phyloP scores from a whole-genome alignment of 331 rosid genomes.

The Rosa hybrid region DNA sequence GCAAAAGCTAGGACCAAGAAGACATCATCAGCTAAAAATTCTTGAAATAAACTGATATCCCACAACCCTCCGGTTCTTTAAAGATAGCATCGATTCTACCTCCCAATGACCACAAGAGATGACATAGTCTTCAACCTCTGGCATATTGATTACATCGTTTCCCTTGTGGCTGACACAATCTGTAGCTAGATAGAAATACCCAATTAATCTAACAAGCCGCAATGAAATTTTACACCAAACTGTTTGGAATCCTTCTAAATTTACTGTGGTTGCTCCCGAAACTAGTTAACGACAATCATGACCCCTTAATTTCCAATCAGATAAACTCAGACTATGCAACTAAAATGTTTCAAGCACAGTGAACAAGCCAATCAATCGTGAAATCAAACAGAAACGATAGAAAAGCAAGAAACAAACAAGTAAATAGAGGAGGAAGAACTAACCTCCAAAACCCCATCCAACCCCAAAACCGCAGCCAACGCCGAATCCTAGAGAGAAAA shows the following conservation, averaged over 20 bases:
- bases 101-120: neutral
- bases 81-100: neutral
- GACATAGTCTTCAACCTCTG: neutral
- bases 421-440: neutral
- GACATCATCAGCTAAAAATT: neutral
- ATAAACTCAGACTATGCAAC: neutral
- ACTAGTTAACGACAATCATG: neutral
- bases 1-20: neutral
- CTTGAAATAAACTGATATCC: neutral
- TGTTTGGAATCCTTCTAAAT: neutral
- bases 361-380: neutral
- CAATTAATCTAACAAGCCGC: neutral
- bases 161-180: neutral
- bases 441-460: conserved; percentile 99
- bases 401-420: conserved; percentile 13
- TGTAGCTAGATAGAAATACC: neutral
- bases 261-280: neutral
- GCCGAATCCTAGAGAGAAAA: conserved; percentile 67
- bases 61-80: neutral
- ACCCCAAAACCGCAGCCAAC: conserved; percentile 92
- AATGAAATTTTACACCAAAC: neutral
- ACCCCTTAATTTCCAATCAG: neutral
- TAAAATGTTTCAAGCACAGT: neutral
- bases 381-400: neutral
- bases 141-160: neutral